A percentile compares a stretch with the other conserved stretches of the same genome.
These are phyloP conservation scores for Microascus cirrosus DNA, from an alignment of 2,329 filamentous ascomycete genomes.

Conservation along the genomic window DNA sequence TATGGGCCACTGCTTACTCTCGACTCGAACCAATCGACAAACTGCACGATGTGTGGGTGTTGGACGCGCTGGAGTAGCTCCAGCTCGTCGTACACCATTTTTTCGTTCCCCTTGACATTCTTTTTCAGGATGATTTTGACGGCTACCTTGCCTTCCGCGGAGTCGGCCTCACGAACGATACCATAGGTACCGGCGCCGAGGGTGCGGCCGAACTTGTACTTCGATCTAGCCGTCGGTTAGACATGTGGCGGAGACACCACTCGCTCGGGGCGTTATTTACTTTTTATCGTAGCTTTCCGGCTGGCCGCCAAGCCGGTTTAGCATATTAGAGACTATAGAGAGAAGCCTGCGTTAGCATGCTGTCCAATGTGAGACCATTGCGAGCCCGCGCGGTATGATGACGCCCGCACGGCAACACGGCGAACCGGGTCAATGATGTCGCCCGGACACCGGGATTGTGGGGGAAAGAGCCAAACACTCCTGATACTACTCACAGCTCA, in stretches of 20 bases:
- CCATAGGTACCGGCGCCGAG: constrained; percentile 96
- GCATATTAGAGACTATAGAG: constrained; percentile 68
- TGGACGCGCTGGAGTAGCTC: constrained; percentile 83
- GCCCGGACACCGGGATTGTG: not conserved
- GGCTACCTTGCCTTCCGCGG: constrained; percentile 73
- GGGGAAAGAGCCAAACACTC: not conserved
- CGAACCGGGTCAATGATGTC: not conserved
- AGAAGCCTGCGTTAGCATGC: not conserved
- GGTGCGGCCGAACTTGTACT: constrained; percentile 86
- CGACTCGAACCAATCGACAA: constrained; percentile 98
- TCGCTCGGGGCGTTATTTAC: constrained; percentile 31
- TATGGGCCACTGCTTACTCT: constrained; percentile 50
- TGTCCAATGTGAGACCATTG: not conserved
- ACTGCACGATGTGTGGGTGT: constrained; percentile 93
- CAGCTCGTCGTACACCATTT: constrained; percentile 97
- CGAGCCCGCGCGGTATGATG: not conserved
- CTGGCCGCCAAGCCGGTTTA: constrained; percentile 92
- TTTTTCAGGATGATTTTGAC: constrained; percentile 99
- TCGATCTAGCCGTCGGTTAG: constrained; percentile 44
- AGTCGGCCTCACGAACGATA: constrained; percentile 90
- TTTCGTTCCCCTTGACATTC: constrained; percentile 95
- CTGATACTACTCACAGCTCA: constrained; percentile 25
- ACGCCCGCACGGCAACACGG: not conserved
- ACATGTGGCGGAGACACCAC: not conserved
- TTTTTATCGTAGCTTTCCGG: constrained; percentile 99